These are phyloP conservation scores for Aegilops speltoides DNA, from an alignment of 176 grass and related monocot species.

Conservation along the genomic window DNA sequence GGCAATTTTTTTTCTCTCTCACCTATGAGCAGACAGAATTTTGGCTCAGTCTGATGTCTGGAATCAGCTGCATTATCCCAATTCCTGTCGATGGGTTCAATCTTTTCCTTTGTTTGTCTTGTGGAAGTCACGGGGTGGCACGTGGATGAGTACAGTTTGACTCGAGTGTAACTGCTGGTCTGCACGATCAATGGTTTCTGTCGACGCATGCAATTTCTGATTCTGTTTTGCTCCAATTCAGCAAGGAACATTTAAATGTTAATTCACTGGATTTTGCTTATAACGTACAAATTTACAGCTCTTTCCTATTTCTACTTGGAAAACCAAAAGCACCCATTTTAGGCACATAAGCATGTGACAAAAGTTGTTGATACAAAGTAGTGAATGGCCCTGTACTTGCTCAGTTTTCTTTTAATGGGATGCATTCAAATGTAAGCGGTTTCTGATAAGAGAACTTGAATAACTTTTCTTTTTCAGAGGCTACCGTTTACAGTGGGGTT, in stretches of 20 bases:
- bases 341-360: background rate
- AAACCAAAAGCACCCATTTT: background rate
- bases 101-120: background rate
- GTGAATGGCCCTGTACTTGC: no score
- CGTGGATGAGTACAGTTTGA: background rate
- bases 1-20: background rate
- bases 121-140: background rate
- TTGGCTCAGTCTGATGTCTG: background rate
- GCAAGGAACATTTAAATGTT: background rate
- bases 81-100: background rate
- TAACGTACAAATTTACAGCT: background rate
- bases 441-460: background rate
- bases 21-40: background rate
- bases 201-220: background rate
- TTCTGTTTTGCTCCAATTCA: background rate
- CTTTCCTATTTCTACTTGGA: background rate
- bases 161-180: background rate
- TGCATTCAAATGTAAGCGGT: background rate
- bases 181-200: background rate
- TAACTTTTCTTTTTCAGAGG: conserved; percentile 43
- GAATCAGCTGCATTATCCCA: background rate
- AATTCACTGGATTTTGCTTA: background rate
- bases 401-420: background rate
- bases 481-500: conserved; percentile 80
- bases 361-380: background rate